Base-by-base conservation (phyloP, 1,284 basidiomycete genomes). In the Naganishia sp. region DNA sequence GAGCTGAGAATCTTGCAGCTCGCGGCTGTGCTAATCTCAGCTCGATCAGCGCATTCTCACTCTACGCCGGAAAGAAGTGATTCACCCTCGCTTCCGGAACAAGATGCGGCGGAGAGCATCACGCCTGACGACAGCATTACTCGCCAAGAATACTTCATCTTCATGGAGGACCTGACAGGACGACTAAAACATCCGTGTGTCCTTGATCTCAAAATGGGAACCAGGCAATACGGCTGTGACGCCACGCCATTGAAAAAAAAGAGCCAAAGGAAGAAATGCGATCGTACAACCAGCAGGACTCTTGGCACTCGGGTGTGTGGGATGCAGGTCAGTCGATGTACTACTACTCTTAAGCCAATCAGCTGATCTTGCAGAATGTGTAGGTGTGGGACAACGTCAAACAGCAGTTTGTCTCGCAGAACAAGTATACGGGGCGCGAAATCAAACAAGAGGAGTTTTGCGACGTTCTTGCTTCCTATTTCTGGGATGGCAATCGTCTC, bases 121-220 rank as follows among this genome's bases (percentile, higher is more conserved):
- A 18, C 42, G 6, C 51, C 45, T 5, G 55, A 67, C 10, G 76
- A 76, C 18, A 75, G 73, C 13, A 83, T 88, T 53, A 86, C 90
- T 17, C 87, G 94, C 18, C 94, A 96, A 79, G 94, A 97, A 77
- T 90, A 98, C 75, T 99, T 99, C 79, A 94, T 99, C 72, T 84
- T 99, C 69, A 95, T 99, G 92, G 95, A 99, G 79, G 96, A 99
- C 76, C 82, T 99, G 51, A 99, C 95, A 1, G 96, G 96, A 23
- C 84, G 90, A n/a, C 81, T 98, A 72, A 94, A 90, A 77, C 87
- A 87, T 61, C 92, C 96, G 3, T 99, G 95, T 75, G 96, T 99
- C 49, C 86, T 99, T 71, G 95, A 99, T 79, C 83, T 99, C 73
- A 99, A 99, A 84, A 99, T 99, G 95, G 95, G 95, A 15, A 98